These are phyloP conservation scores for Lasiosphaeriaceae sp. DNA, from an alignment of 495 filamentous ascomycete species.

Conservation along the genomic window DNA sequence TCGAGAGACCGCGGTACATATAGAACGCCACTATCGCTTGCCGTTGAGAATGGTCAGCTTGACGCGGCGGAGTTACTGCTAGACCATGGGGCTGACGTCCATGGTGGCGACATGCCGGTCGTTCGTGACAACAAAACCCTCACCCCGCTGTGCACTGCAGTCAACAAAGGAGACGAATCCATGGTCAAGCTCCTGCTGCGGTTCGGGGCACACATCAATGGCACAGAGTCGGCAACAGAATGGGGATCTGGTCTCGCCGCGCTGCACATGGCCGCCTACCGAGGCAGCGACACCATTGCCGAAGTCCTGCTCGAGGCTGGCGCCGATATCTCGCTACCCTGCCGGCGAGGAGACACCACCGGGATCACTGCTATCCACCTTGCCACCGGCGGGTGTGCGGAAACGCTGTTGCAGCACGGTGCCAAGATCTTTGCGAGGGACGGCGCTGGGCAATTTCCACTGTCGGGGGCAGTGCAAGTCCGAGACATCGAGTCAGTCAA, in stretches of 20 bases:
- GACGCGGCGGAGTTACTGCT: conserved; percentile 54
- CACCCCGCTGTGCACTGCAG: conserved; percentile 1
- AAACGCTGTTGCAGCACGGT: neutral
- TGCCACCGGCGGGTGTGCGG: neutral
- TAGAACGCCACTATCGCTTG: conserved; percentile 54
- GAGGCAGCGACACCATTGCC: neutral
- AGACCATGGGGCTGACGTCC: conserved; percentile 51
- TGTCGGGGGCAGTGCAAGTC: conserved; percentile 1
- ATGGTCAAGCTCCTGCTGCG: conserved; percentile 2
- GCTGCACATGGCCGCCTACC: conserved; percentile 3
- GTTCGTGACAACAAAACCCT: neutral
- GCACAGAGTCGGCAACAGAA: neutral
- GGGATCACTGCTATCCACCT: conserved; percentile 4
- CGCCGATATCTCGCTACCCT: neutral
- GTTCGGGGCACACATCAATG: neutral
- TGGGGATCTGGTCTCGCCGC: neutral
- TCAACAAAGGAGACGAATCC: neutral
- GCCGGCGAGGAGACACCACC: neutral
- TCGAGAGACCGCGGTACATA: neutral
- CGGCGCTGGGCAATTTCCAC: neutral
- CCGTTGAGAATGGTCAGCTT: conserved; percentile 46
- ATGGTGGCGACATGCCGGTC: neutral
- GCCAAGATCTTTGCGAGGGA: conserved; percentile 4
- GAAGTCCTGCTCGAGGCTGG: neutral
- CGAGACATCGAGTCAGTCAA: neutral